These are phyloP conservation scores for Lactarius psammicola DNA, from an alignment of 768 basidiomycete species.

Conservation along the genomic window DNA sequence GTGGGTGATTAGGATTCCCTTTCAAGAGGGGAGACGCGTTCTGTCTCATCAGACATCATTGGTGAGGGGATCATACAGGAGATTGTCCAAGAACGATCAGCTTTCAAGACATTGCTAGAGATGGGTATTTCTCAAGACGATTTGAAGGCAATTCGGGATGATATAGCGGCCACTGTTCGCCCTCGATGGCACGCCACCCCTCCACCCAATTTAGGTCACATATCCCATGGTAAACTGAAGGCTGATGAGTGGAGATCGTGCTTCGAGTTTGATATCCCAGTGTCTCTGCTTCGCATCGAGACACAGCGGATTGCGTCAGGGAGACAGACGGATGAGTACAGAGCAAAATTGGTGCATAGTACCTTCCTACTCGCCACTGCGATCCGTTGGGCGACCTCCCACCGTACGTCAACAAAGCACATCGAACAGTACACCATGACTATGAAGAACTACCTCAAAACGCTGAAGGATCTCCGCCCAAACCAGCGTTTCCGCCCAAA, in stretches of 20 bases:
- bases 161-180: constrained; percentile 1
- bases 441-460: too few relatives aligned
- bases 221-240: constrained; percentile 5
- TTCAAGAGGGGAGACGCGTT: background rate
- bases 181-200: constrained; percentile 4
- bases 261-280: constrained; percentile 5
- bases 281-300: background rate
- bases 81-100: background rate
- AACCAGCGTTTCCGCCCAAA: background rate
- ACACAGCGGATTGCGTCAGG: background rate
- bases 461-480: background rate
- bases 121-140: background rate
- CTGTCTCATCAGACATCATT: background rate
- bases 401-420: background rate
- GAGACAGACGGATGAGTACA: background rate
- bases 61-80: background rate
- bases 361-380: background rate
- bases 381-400: background rate
- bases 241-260: constrained; percentile 12
- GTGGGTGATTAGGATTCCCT: background rate
- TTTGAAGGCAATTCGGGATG: background rate
- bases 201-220: background rate
- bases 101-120: too few relatives aligned
- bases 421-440: background rate
- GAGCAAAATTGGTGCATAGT: background rate